Base-by-base conservation (phyloP, 1,284 basidiomycete genomes). In the Phenoliferia sp. region DNA sequence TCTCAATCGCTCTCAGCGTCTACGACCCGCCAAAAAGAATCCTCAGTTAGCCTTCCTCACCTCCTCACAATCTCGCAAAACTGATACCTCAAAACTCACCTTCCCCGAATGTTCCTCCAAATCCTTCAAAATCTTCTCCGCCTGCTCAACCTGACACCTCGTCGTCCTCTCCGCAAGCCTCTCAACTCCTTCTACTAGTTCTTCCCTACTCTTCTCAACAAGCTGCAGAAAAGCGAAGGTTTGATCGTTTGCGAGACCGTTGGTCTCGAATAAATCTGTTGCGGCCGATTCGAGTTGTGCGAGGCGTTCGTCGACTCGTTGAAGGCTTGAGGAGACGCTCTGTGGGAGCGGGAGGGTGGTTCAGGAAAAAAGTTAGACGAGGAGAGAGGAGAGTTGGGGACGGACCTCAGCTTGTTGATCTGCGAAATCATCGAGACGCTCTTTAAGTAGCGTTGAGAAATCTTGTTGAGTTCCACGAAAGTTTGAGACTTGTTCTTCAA, bases 191-290 rank as follows among this genome's bases (percentile, higher is more conserved):
- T 19, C 22, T 10, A 66, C 39, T n/a, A 73, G 57, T 7, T 50
- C 54, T 15, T 22, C 29, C 48, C 69, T 64, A 7, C 62, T 65
- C 16, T n/a, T 35, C 7, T 70, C 70, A 36, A 73, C 59, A 19
- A 71, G 48, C 3, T 59, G n/a, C 1, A 63, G 60, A 60, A 70
- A 75, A 2, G 39, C 32, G 7, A 52, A 16, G 17, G 55, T 35
- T 34, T 68, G 69, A 3, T 44, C 55, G 48, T 65, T 61, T 36
- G 62, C 56, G 16, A 55, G 15, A 16, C 29, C 48, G 22, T 12
- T 35, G 16, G 48, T 33, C 10, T 16, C 55, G 44, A 69, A 26
- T 34, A 69, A 55, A n/a, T 54, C 16, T 4, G 32, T 35, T 9
- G 35, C 57, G 1, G 64, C 22, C 2, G 59, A 12, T 3, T 55